A percentile compares a stretch with the other conserved stretches of the same genome.
phyloP scores from a whole-genome alignment of 2,329 filamentous ascomycete genomes.

The Colletotrichum camelliae region DNA sequence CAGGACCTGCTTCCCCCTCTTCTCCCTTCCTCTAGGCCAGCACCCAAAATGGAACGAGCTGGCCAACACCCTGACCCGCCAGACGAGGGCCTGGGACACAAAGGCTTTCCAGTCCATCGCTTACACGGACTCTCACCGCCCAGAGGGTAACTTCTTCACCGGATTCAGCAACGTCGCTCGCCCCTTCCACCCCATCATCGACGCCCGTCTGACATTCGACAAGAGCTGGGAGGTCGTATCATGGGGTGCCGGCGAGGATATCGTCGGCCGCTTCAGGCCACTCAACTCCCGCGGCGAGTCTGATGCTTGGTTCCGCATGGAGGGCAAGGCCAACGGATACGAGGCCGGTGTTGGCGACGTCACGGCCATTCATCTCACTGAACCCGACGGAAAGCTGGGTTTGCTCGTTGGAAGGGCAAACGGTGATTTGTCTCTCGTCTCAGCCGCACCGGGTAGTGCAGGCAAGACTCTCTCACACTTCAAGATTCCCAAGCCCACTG shows the following conservation, averaged over 20 bases:
- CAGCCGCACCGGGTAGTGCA: conserved; percentile 37
- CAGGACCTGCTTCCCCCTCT: conserved; percentile 46
- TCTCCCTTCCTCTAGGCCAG: conserved; percentile 34
- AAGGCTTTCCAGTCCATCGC: conserved; percentile 39
- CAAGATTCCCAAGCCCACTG: conserved; percentile 29
- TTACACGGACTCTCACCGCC: conserved; percentile 31
- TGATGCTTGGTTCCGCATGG: conserved; percentile 27
- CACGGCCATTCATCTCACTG: conserved; percentile 50
- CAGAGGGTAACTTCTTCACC: conserved; percentile 19
- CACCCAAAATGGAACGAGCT: conserved; percentile 39
- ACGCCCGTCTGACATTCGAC: conserved; percentile 43
- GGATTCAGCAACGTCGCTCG: conserved; percentile 12
- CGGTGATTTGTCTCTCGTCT: conserved; percentile 52
- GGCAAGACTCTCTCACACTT: conserved; percentile 29
- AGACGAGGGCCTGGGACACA: conserved; percentile 59
- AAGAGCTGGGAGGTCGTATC: conserved; percentile 51
- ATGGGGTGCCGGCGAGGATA: conserved; percentile 57
- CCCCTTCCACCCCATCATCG: conserved; percentile 52
- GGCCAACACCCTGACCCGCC: conserved; percentile 53
- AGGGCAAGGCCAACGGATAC: conserved; percentile 45
- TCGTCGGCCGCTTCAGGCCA: conserved; percentile 47
- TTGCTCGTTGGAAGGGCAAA: conserved; percentile 55
- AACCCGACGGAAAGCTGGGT: conserved; percentile 33
- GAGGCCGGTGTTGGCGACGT: conserved; percentile 53
- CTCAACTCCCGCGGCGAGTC: conserved; percentile 23